Base-by-base conservation (phyloP, 192 early-diverging fungal genomes). In the Backusella parvicylindrica region DNA sequence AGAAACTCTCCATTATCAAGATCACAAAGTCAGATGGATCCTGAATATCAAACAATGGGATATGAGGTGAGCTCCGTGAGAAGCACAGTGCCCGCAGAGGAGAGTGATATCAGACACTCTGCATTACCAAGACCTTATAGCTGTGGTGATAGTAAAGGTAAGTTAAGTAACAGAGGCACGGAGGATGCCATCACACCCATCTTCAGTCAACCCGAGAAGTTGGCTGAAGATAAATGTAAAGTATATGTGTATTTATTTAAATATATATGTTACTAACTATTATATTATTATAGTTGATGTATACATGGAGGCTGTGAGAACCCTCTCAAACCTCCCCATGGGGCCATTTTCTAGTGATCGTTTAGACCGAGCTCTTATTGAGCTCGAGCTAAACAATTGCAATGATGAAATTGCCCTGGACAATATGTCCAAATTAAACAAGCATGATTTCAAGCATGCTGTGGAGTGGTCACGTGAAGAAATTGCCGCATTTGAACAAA, bases 331-430 rank as follows among this genome's bases (percentile, higher is more conserved):
- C 13, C 68, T 85, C 1, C 80, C 86, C 3, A 26, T 83, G n/a
- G 70, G 82, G 11, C 73, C 60, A 0, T 84, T 87, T 64, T 91
- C 89, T 7, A 75, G 88, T 66, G 92, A 94, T 76, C 72, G 89
- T 43, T 85, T 90, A 66, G 92, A 94, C 66, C 79, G 83, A 12
- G 91, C 89, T 6, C 77, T 94, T 35, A 70, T 85, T 49, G 82
- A 82, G 9, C 75, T 92, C 23, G 83, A 87, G 11, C 43, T 79
- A 21, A 82, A 77, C 31, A 75, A 70, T 6, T 93, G 87, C 53
- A 84, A 93, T 72, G 83, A 85, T 0, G 83, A 88, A 12, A 84
- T 82, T 26, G 91, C 92, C 6, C 60, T 93, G 3, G 83, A 84
- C 16, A 79, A 80, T 4, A 85, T 92, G 32, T 56, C 73, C 1